Evolutionary conservation across 2,329 filamentous ascomycete genomes (phyloP).

Genomic region (Monilinia aucupariae): DNA sequence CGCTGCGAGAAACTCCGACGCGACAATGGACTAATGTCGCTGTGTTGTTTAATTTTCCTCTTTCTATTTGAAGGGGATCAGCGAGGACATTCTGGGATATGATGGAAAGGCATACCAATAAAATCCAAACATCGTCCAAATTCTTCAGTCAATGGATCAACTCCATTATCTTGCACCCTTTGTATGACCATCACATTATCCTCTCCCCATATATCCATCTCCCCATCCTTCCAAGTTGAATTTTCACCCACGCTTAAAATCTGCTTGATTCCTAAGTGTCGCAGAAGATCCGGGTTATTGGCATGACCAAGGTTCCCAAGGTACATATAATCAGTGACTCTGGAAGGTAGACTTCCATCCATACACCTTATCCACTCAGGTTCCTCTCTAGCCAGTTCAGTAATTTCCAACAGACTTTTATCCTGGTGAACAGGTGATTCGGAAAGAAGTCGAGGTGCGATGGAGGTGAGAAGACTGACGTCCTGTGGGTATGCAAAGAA

Average conservation of each 20-base stretch:
- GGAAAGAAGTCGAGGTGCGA: constrained; percentile 68
- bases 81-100: constrained; percentile 9
- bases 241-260: constrained; percentile 90
- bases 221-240: constrained; percentile 70
- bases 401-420: constrained; percentile 49
- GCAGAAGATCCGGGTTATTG: constrained; percentile 82
- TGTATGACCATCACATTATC: constrained; percentile 79
- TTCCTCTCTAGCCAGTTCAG: constrained; percentile 49
- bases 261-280: constrained; percentile 74
- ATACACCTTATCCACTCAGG: constrained; percentile 78
- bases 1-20: constrained; percentile 90
- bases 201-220: constrained; percentile 65
- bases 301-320: constrained; percentile 89
- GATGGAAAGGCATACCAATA: constrained; percentile 62
- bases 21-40: constrained; percentile 94
- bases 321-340: constrained; percentile 91
- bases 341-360: constrained; percentile 86
- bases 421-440: constrained; percentile 55
- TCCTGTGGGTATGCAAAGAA: constrained; percentile 96
- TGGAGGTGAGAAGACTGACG: constrained; percentile 70
- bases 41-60: constrained; percentile 67
- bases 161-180: constrained; percentile 91
- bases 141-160: constrained; percentile 82
- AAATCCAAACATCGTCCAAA: constrained; percentile 84
- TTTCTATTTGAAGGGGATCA: constrained; percentile 49